Conservation (phyloP, 352 stramenopile species). For the Phytophthora capsici region DNA sequence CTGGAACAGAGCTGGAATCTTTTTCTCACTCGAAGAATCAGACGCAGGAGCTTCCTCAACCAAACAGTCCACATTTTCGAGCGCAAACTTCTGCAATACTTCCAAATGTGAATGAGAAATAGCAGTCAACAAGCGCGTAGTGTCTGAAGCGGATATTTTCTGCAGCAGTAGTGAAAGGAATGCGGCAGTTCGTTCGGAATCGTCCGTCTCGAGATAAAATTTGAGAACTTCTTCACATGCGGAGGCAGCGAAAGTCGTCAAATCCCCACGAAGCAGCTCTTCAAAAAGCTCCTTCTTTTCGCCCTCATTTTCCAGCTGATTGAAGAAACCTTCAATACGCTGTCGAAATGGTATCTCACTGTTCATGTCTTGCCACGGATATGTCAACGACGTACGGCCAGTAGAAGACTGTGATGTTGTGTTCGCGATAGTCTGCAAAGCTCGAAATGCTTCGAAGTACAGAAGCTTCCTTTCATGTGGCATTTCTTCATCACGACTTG, state of each 20-base stretch:
- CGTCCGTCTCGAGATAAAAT: constrained; percentile 40
- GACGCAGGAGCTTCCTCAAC: constrained; percentile 32
- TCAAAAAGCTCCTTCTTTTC: constrained; percentile 54
- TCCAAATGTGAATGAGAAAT: constrained; percentile 35
- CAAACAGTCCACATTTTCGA: constrained; percentile 58
- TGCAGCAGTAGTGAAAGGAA: constrained; percentile 54
- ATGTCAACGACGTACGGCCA: constrained; percentile 14
- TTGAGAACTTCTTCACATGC: constrained; percentile 44
- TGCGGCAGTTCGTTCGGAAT: constrained; percentile 20
- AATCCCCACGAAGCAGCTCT: constrained; percentile 42
- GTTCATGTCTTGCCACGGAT: constrained; percentile 14
- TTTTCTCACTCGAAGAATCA: constrained; percentile 1
- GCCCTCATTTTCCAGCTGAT: constrained; percentile 30
- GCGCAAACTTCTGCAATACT: constrained; percentile 54
- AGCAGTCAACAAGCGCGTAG: constrained; percentile 34
- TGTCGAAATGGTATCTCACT: constrained; percentile 30
- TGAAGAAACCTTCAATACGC: constrained; percentile 40
- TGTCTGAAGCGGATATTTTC: constrained; percentile 30
- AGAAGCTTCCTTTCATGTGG: constrained; percentile 22
- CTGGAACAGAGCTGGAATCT: constrained; percentile 49
- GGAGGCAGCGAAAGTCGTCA: constrained; percentile 31
- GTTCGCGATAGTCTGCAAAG: constrained; percentile 15
- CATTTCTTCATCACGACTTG: constrained; percentile 9
- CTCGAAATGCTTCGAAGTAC: constrained; percentile 60
- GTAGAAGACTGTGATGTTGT: constrained; percentile 1